Evolutionary conservation across 306 rosid genomes (phyloP), one percentile per base, ranked within the genome.

Genomic region (Datisca glomerata): DNA sequence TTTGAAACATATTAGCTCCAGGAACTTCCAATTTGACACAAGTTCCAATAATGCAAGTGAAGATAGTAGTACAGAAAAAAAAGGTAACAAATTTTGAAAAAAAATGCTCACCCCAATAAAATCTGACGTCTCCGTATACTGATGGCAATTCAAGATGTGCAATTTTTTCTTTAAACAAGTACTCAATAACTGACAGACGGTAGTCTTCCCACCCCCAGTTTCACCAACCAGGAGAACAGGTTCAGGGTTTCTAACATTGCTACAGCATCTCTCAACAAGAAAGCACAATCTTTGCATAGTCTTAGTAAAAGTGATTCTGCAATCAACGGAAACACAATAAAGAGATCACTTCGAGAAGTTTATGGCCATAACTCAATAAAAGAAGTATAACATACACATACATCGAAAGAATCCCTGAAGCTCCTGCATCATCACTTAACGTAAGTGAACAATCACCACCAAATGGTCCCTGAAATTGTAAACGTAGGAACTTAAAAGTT

Each of bases 161-260:
- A 89, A 72, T 43, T 77, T 80, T 27, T 53, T 63, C 59, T 56
- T 70, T 79, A 79, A 64, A 63, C 45, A 41, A 46, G 65, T 60
- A 73, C 86, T 83, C 72, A 89, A 61, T 36, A 76, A 64, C 64
- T 89, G 95, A 59, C 97, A 89, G 39, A 89, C 87, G 17, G 95
- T 89, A 41, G 97, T 89, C 75, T 89, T 89, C 60, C 97, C 97
- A 62, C 93, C 93, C 61, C 97, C 97, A 3, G 97, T 89, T 68
- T 89, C 95, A 61, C 97, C 97, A 58, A 89, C 79, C 56, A 89
- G 93, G 45, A 89, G 85, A 35, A 80, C 93, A 51, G 97, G 97
- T 55, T 89, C 97, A 9, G 70, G 70, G 55, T 73, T 61, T 15
- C 60, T 39, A n/a, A 63, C 61, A 50, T 73, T 64, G 15, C 53